Base-by-base conservation (phyloP, 2,329 filamentous ascomycete species). In the Alternaria arbusti region DNA sequence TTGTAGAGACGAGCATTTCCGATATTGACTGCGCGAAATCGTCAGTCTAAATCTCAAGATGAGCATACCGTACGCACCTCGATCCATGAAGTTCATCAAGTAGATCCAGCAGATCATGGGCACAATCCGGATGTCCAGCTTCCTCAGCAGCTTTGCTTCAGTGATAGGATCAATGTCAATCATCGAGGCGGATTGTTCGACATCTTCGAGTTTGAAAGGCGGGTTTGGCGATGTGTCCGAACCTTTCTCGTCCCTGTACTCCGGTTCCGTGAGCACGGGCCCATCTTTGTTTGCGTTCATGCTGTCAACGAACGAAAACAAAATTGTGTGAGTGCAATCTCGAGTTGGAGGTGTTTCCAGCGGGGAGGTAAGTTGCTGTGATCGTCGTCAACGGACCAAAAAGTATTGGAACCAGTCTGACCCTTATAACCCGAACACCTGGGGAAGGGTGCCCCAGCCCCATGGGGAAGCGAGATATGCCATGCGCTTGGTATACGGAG, bases 81-180 rank as follows among this genome's bases (percentile, higher is more conserved):
- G 81, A 73, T 89, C 87, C 71, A 74, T 70, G 51, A 73, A 74
- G 15, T 71, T 73, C 67, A 73, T 72, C 20, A 89, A 70, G 64
- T 87, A 89, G 5, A 87, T 81, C 50, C 86, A 74, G 82, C 86
- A 87, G 61, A 88, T 84, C 58, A 87, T 82, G 0, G 84, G 85
- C 5, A 83, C 81, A 54, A 86, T 82, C 4, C 79, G 80, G 4
- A 82, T 47, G 58, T 86, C 85, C 11, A 86, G 74, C 62, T 86
- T 86, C 20, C 77, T 71, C 6, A 86, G 79, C 3, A 86, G 74
- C 57, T 79, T 82, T 54, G 72, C 76, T 69, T 86, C 85, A 57
- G 82, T 82, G 20, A 70, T 77, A 1, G 80, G 78, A 63, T 86
- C 84, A 17, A 86, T 59, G 3, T 57, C 56, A 9, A 50, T 36